These are phyloP conservation scores for Suhomyces emberorum DNA, from an alignment of 805 yeast species.

Conservation along the genomic window DNA sequence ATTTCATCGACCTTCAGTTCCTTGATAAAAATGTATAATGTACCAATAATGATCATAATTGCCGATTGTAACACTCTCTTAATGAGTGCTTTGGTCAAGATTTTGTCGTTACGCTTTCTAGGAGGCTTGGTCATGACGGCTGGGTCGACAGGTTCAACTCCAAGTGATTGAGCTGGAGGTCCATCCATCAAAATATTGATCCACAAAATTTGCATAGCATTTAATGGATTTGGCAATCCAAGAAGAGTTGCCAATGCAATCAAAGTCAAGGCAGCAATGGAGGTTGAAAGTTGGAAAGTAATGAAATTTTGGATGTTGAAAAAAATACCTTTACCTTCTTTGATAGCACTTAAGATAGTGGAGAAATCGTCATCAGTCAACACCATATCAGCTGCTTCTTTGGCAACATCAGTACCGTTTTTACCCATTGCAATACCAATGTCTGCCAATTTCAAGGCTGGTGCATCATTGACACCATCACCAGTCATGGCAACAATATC, in stretches of 20 bases:
- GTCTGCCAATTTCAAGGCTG: constrained; percentile 94
- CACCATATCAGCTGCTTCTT: constrained; percentile 98
- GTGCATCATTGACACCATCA: constrained; percentile 98
- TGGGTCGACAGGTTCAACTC: constrained; percentile 96
- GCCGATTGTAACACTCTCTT: constrained; percentile 78
- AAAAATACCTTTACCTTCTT: constrained; percentile 95
- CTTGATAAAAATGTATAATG: constrained; percentile 77
- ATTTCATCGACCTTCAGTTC: constrained; percentile 84
- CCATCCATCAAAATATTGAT: constrained; percentile 98
- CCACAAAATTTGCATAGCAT: constrained; percentile 98
- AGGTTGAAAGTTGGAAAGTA: constrained; percentile 93
- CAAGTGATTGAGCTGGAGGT: constrained; percentile 96
- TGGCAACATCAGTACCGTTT: constrained; percentile 97
- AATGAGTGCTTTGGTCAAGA: constrained; percentile 66
- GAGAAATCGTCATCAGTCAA: constrained; percentile 95
- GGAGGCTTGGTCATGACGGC: constrained; percentile 98
- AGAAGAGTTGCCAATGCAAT: constrained; percentile 85
- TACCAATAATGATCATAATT: constrained; percentile 72
- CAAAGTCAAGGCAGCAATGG: constrained; percentile 89
- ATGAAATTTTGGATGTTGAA: constrained; percentile 92
- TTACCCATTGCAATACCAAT: constrained; percentile 93
- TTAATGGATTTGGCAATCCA: constrained; percentile 88
- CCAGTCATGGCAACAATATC: constrained; percentile 99
- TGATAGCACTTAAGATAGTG: constrained; percentile 77
- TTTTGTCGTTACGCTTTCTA: constrained; percentile 80